Evolutionary conservation across 208 protist species (phyloP).

Genomic region (Acanthamoeba lenticulata): DNA sequence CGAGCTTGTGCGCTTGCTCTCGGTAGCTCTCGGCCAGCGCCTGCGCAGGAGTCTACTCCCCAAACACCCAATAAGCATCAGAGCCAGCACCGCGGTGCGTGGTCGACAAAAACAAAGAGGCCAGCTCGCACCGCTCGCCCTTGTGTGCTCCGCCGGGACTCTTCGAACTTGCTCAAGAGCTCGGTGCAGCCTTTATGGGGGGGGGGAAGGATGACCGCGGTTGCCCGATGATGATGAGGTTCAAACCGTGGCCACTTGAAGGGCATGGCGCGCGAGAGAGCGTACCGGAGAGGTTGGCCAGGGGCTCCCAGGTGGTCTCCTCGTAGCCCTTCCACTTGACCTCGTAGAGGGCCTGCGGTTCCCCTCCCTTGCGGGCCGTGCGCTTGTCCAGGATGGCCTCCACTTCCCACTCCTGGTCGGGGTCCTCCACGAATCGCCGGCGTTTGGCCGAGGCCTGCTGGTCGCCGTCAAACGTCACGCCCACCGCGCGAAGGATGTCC

Average conservation of each 20-base stretch:
- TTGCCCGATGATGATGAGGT: not conserved
- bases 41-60: no score
- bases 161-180: no score
- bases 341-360: not conserved
- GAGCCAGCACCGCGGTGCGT: no score
- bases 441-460: not conserved
- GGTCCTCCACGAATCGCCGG: not conserved
- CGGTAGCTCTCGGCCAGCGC: not conserved
- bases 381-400: constrained; percentile 48
- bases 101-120: no score
- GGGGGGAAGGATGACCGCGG: no score
- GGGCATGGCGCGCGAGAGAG: no score
- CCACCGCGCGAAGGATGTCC: not conserved
- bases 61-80: no score
- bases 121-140: no score
- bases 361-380: not conserved
- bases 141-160: no score
- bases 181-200: no score
- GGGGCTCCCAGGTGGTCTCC: not conserved
- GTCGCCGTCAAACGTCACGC: not conserved
- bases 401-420: not conserved
- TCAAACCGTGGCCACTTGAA: no score
- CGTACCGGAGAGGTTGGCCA: not conserved
- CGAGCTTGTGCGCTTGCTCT: not conserved
- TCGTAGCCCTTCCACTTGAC: constrained; percentile 36